A percentile compares a stretch with the other conserved stretches of the same genome.
These are phyloP conservation scores for Trichoderma cornu-damae DNA, from an alignment of 2,329 filamentous ascomycete genomes.

Conservation along the genomic window DNA sequence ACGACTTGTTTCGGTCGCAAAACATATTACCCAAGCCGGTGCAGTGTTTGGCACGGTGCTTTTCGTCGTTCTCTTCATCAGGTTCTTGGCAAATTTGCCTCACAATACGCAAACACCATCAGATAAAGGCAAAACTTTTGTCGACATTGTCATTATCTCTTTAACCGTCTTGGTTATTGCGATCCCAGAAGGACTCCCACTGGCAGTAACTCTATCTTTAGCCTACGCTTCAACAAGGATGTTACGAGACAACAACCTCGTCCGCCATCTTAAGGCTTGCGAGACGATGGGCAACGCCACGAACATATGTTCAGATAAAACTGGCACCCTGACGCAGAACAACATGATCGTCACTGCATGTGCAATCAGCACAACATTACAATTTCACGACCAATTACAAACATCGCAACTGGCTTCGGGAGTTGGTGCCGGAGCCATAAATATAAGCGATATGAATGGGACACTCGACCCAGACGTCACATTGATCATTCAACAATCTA, in stretches of 20 bases:
- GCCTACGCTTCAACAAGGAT: conserved; percentile 66
- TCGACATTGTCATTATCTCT: conserved; percentile 60
- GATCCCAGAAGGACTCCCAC: conserved; percentile 60
- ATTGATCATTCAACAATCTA: no score
- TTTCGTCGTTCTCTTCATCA: conserved; percentile 73
- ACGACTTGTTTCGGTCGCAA: conserved; percentile 50
- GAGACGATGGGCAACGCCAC: conserved; percentile 70
- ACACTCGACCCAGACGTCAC: no score
- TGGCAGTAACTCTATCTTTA: conserved; percentile 63
- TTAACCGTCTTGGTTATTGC: conserved; percentile 64
- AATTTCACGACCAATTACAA: no score
- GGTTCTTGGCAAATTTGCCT: conserved; percentile 62
- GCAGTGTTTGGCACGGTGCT: no score
- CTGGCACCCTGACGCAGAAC: conserved; percentile 33
- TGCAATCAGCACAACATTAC: no score
- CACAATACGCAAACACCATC: conserved; percentile 44
- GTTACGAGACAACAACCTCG: conserved; percentile 65
- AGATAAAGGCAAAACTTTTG: conserved; percentile 54
- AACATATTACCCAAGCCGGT: no score
- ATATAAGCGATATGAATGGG: no score
- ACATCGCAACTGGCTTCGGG: no score
- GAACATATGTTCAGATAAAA: conserved; percentile 67
- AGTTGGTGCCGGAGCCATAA: no score
- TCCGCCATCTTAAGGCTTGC: conserved; percentile 61
- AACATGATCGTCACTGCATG: conserved; percentile 30